Percentiles rank a stretch among this genome's conserved stretches.
Evolutionary conservation across 1,139 yeast genomes (phyloP).

Genomic region (Debaryomyces robertsiae): DNA sequence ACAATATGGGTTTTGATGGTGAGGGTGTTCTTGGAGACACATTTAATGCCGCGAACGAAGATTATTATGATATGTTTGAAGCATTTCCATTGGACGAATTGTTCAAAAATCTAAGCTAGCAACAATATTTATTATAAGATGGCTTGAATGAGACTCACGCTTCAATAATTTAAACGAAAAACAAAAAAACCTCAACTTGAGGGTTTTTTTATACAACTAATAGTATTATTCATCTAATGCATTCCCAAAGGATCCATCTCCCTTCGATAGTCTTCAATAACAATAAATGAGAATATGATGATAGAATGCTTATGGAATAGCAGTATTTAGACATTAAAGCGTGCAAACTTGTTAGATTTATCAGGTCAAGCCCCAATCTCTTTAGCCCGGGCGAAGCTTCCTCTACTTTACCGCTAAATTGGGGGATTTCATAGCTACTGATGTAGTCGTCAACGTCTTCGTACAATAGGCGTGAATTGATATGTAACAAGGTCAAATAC

Average conservation of each 20-base stretch:
- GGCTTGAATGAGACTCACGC: too few relatives aligned
- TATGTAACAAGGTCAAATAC: slow-evolving; percentile 20
- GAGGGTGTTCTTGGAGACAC: not conserved
- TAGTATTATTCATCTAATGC: not conserved
- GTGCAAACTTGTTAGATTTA: not conserved
- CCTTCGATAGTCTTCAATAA: not conserved
- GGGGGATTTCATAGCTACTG: slow-evolving; percentile 18
- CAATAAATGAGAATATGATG: not conserved
- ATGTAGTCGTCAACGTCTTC: slow-evolving; percentile 17
- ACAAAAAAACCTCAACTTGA: not conserved
- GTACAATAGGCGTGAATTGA: slow-evolving; percentile 20
- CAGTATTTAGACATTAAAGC: not conserved
- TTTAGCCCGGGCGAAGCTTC: not conserved
- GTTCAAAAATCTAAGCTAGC: slow-evolving; percentile 4
- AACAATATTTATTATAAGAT: not conserved
- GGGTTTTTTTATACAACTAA: not conserved
- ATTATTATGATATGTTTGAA: slow-evolving; percentile 7
- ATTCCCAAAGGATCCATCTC: slow-evolving; percentile 5
- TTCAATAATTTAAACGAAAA: too few relatives aligned
- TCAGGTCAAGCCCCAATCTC: not conserved
- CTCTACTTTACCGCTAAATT: not conserved
- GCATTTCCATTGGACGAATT: slow-evolving; percentile 8
- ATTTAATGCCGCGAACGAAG: not conserved
- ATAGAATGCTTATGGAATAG: not conserved
- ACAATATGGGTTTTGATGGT: slow-evolving; percentile 1